Evolutionary conservation across 192 early-diverging fungal species (phyloP).

Genomic region (Bifiguratus adelaidae): DNA sequence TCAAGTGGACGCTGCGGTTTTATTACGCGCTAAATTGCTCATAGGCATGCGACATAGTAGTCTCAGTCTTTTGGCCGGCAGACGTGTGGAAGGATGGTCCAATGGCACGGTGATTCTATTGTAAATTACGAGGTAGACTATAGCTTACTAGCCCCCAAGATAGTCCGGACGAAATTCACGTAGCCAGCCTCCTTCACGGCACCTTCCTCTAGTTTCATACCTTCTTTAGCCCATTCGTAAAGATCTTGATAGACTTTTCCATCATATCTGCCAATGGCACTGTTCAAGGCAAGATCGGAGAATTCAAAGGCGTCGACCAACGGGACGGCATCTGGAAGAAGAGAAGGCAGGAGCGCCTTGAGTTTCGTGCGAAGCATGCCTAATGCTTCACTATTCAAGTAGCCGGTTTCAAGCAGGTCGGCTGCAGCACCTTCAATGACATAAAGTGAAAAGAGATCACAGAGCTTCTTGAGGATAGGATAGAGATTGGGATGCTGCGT

Average conservation of each 20-base stretch:
- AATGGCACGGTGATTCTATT: too few relatives aligned
- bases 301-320: slow-evolving; percentile 81
- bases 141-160: too few relatives aligned
- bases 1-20: too few relatives aligned
- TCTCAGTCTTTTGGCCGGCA: too few relatives aligned
- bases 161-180: too few relatives aligned
- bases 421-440: slow-evolving; percentile 22
- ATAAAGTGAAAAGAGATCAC: slow-evolving; percentile 19
- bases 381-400: slow-evolving; percentile 12
- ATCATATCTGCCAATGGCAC: slow-evolving; percentile 77
- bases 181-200: not conserved
- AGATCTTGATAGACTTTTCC: slow-evolving; percentile 71
- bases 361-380: slow-evolving; percentile 14
- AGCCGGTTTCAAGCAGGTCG: slow-evolving; percentile 21
- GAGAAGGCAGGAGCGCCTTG: slow-evolving; percentile 19
- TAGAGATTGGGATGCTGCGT: slow-evolving; percentile 7
- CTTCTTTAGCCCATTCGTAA: slow-evolving; percentile 42
- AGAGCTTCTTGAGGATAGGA: slow-evolving; percentile 14
- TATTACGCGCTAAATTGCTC: too few relatives aligned
- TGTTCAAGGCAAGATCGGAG: slow-evolving; percentile 76
- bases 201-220: not conserved
- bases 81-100: too few relatives aligned
- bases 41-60: too few relatives aligned
- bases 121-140: too few relatives aligned
- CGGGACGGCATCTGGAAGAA: slow-evolving; percentile 61